These are phyloP conservation scores for Voacanga thouarsii DNA, from an alignment of 257 asterid genomes.

Conservation along the genomic window DNA sequence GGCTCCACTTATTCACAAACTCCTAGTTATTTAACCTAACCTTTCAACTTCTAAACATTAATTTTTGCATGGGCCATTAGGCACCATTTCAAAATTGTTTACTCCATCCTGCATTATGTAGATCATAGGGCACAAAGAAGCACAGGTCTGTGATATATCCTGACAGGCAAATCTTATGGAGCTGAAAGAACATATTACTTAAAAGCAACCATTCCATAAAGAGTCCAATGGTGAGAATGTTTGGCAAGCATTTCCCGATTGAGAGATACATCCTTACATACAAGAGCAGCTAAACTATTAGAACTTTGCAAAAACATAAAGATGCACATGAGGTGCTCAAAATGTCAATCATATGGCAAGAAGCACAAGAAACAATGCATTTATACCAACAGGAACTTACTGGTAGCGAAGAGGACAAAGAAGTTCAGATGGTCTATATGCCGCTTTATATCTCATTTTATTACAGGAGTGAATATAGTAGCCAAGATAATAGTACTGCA, in stretches of 20 bases:
- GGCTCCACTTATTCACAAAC: neutral
- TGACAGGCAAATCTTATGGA: neutral
- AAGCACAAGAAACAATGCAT: neutral
- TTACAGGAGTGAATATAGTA: conserved; percentile 93
- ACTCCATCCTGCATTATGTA: conserved; percentile 1
- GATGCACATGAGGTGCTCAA: neutral
- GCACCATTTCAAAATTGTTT: neutral
- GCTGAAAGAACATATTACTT: neutral
- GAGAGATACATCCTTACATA: neutral
- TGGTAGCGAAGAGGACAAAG: conserved; percentile 89
- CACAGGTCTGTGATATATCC: neutral
- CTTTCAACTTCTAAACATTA: neutral
- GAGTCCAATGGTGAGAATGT: neutral
- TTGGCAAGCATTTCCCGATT: neutral
- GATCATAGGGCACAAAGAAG: neutral
- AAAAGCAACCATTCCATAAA: neutral
- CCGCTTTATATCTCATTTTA: conserved; percentile 98
- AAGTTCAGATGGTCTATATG: conserved; percentile 91
- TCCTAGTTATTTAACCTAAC: neutral
- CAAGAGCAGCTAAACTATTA: neutral
- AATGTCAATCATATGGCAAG: neutral
- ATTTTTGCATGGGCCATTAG: neutral
- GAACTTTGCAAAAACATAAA: neutral
- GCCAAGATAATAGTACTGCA: conserved; percentile 97
- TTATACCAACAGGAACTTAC: conserved; percentile 48